Conservation (phyloP, 2,329 filamentous ascomycete species). For the Seiridium cupressi region DNA sequence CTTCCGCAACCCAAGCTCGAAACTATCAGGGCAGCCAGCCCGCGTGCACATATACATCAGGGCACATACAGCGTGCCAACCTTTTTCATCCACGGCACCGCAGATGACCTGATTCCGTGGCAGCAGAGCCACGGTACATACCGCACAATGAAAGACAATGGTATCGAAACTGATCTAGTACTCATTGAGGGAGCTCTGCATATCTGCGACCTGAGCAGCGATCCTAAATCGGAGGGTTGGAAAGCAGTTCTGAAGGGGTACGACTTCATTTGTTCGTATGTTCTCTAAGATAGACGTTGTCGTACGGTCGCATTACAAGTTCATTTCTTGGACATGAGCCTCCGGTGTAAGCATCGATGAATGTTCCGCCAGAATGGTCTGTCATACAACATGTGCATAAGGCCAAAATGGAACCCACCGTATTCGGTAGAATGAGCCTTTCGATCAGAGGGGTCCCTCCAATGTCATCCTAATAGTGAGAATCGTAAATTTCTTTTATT, state of each 20-base stretch:
- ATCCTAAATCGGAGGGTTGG: constrained; percentile 7
- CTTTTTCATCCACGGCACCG: constrained; percentile 25
- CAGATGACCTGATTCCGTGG: constrained; percentile 26
- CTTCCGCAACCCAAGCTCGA: constrained; percentile 13
- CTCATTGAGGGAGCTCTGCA: constrained; percentile 12
- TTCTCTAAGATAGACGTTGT: neutral
- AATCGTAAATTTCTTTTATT: too few relatives aligned
- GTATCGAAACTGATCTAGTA: constrained; percentile 10
- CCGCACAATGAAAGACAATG: constrained; percentile 12
- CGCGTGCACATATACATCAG: constrained; percentile 19
- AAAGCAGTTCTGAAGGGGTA: constrained; percentile 9
- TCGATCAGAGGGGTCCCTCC: too few relatives aligned
- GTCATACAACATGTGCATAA: too few relatives aligned
- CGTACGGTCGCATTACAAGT: too few relatives aligned
- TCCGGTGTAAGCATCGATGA: too few relatives aligned
- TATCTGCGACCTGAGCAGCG: constrained; percentile 11
- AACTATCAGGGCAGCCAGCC: constrained; percentile 16
- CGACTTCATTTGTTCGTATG: constrained; percentile 3
- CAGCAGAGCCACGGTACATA: constrained; percentile 18
- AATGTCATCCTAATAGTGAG: too few relatives aligned
- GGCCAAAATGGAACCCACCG: too few relatives aligned
- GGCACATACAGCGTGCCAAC: constrained; percentile 26
- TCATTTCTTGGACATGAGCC: too few relatives aligned
- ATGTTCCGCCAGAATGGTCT: too few relatives aligned
- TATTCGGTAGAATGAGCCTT: too few relatives aligned